Evolutionary conservation across 2,329 filamentous ascomycete species (phyloP).

Genomic region (Escovopsis weberi): DNA sequence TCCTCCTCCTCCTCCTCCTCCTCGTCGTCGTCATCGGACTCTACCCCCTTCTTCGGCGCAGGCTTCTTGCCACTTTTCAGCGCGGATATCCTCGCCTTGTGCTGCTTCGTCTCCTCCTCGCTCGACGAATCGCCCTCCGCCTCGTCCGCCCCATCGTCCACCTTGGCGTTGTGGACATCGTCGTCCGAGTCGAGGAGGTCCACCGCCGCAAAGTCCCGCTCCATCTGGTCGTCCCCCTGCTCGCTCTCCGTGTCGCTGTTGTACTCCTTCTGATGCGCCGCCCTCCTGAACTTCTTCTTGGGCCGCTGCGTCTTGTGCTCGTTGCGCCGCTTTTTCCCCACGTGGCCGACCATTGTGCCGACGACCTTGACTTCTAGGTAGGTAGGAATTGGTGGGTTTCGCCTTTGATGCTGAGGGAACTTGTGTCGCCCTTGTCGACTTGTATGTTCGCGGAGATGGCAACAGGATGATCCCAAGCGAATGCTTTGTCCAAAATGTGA

Average conservation of each 20-base stretch:
- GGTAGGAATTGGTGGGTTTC: conserved; percentile 3
- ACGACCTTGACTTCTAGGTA: not conserved
- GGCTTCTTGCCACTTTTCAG: conserved; percentile 16
- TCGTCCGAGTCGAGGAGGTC: conserved; percentile 44
- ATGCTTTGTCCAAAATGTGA: too few species aligned
- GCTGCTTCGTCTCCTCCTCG: conserved; percentile 17
- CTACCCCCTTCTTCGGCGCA: conserved; percentile 13
- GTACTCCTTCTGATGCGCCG: conserved; percentile 26
- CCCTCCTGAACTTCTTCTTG: conserved; percentile 36
- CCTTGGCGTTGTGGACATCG: conserved; percentile 37
- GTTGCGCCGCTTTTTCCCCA: conserved; percentile 19
- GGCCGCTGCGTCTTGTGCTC: conserved; percentile 23
- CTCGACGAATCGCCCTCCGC: conserved; percentile 21
- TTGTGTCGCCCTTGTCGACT: too few species aligned
- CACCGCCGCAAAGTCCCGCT: conserved; percentile 33
- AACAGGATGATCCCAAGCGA: too few species aligned
- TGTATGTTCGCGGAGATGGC: too few species aligned
- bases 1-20: conserved; percentile 7
- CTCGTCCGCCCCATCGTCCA: conserved; percentile 32
- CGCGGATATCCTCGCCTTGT: conserved; percentile 1
- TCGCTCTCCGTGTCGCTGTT: conserved; percentile 35
- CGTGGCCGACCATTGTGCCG: conserved; percentile 18
- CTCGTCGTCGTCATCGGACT: conserved; percentile 13
- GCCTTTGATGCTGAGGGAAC: not conserved
- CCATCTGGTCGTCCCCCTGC: conserved; percentile 13